Conservation (phyloP, 768 basidiomycete species). For the Boletus bicolor region DNA sequence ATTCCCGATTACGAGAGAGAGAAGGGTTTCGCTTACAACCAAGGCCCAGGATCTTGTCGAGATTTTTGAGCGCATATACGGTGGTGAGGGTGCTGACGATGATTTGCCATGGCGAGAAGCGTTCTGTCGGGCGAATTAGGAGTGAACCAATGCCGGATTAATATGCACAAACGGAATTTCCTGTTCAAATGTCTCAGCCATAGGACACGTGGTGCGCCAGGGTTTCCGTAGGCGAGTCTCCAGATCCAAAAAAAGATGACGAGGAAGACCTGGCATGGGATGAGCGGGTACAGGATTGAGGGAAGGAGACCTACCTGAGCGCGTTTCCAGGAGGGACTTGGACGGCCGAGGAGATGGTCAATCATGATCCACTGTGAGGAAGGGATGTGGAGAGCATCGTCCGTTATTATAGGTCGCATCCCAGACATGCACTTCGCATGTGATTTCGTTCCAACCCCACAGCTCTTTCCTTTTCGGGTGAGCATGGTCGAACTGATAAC, state of each 20-base stretch:
- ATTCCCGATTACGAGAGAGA: not conserved
- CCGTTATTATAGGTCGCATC: slow-evolving; percentile 6
- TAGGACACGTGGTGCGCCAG: slow-evolving; percentile 61
- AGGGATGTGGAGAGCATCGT: not conserved
- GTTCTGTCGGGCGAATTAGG: slow-evolving; percentile 41
- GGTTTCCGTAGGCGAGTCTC: slow-evolving; percentile 65
- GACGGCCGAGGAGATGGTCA: slow-evolving; percentile 87
- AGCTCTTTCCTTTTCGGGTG: slow-evolving; percentile 20
- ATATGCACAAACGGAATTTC: slow-evolving; percentile 48
- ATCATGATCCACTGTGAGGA: slow-evolving; percentile 58
- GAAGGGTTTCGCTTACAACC: slow-evolving; percentile 45
- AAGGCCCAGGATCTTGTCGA: slow-evolving; percentile 83
- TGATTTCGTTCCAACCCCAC: slow-evolving; percentile 24
- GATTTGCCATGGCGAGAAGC: slow-evolving; percentile 96
- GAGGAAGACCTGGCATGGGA: slow-evolving; percentile 66
- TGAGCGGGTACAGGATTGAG: not conserved
- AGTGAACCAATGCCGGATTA: not conserved
- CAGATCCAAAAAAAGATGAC: slow-evolving; percentile 92
- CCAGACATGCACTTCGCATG: slow-evolving; percentile 24
- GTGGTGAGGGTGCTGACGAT: slow-evolving; percentile 81
- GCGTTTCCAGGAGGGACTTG: slow-evolving; percentile 87
- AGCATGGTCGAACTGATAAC: not conserved
- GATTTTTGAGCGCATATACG: slow-evolving; percentile 78
- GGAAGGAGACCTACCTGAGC: slow-evolving; percentile 52
- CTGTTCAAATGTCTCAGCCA: slow-evolving; percentile 61